Base-by-base conservation (phyloP, 352 stramenopile genomes). In the Globisporangium uncinulatum region DNA sequence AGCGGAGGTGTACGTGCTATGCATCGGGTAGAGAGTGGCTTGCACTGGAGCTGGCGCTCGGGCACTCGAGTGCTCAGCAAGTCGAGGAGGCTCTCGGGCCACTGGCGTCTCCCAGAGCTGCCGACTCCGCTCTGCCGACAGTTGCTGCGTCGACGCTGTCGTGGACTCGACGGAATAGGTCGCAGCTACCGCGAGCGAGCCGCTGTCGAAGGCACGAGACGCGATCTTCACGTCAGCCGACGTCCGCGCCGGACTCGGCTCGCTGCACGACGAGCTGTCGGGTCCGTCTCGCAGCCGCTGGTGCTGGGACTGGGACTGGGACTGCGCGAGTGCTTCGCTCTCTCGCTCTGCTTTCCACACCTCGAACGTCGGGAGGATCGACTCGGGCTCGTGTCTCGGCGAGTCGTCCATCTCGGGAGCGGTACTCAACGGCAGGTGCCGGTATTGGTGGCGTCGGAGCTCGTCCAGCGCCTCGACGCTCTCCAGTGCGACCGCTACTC, bases 21-120 rank as follows among this genome's bases (percentile, higher is more conserved):
- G 14, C 41, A 45, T n/a, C 0, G 21, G 13, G 10, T 29, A 45
- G 34, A 59, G 50, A 32, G 3, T 63, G 14, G 13, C 14, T 45
- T 15, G n/a, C n/a, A 17, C 41, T 19, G 41, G 15, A 7, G 15
- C 5, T n/a, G 15, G 0, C 9, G 41, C 10, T 45, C 41, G 15
- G 13, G 41, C 13, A 19, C n/a, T 20, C 41, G 13, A 45, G 15
- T 17, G 19, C 15, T 45, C 41, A 6, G 15, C 41, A 5, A 21
- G 32, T 37, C 32, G 32, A 9, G 32, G 41, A 44, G 39, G 5
- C 2, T 15, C 34, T 6, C 24, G 39, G 0, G 54, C 48, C 0
- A 51, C 3, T 42, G 67, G 66, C 3, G 59, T 57, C 20, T 76
- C 69, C 57, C 63, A 74, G 15, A 75, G 41, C 19, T 58, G 51